Base-by-base conservation (phyloP, 441 rosid genomes). In the Erodium chrysanthum region DNA sequence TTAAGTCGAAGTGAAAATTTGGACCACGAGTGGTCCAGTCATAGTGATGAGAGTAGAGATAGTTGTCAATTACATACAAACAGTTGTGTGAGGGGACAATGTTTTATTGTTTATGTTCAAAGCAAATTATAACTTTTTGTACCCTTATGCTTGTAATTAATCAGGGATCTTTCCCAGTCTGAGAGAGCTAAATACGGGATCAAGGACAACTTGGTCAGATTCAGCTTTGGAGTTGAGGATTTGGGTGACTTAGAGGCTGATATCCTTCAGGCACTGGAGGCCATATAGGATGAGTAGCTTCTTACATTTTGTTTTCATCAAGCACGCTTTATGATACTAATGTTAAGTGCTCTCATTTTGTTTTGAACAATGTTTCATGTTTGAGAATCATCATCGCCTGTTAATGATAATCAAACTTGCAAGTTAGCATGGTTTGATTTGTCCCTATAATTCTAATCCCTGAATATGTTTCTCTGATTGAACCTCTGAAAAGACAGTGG, bases 161-260 rank as follows among this genome's bases (percentile, higher is more conserved):
- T 20, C 76, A 93, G 98, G 98, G 98, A 94, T 82, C 96, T 89
- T 73, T 23, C 77, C 42, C 93, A 71, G 68, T 54, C 84, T 14
- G 89, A 89, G 80, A 85, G 97, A 78, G 84, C 73, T 2, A 88
- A 82, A 77, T 89, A 85, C 17, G 96, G 94, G 77, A 94, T 94
- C 15, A 83, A 71, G 84, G 98, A 94, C 67, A 94, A 88, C 85
- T 71, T 94, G 91, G 83, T 91, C 58, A 83, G 96, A 31, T 94
- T 94, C 80, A 89, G 97, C 83, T 88, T 89, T 64, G 97, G 96
- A 65, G 88, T 89, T 21, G 97, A 94, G 80, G 97, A 80, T 82
- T 87, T 91, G 0, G 83, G 89, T 70, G 98, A 91, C 74, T 58
- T 91, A 82, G 82, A 89, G 86, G 87, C 83, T 56, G 97, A 91